phyloP scores from a whole-genome alignment of 805 yeast species.

The Lachancea sp. region DNA sequence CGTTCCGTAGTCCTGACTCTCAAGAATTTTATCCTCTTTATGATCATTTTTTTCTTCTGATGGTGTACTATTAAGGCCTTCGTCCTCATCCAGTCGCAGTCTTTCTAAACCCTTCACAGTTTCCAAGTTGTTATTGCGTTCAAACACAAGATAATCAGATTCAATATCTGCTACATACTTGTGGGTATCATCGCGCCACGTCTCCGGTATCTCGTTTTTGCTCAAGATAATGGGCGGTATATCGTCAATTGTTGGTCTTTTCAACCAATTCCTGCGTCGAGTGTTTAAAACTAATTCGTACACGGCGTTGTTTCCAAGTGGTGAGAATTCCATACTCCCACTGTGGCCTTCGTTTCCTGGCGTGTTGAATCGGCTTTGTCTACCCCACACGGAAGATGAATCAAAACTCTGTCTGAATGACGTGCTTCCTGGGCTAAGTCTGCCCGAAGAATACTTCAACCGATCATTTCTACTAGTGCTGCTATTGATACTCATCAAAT shows the following conservation, averaged over 20 bases:
- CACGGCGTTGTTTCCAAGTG: conserved; percentile 51
- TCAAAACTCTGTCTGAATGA: conserved; percentile 22
- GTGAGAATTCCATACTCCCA: conserved; percentile 32
- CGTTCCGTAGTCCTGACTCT: conserved; percentile 8
- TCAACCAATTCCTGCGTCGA: conserved; percentile 35
- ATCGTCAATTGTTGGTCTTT: conserved; percentile 70
- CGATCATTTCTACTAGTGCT: conserved; percentile 8
- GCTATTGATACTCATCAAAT: conserved; percentile 26
- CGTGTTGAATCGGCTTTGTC: conserved; percentile 15
- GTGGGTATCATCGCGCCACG: conserved; percentile 38
- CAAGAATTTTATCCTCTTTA: background rate
- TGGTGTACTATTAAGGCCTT: background rate
- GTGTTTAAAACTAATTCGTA: conserved; percentile 56
- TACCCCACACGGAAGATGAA: conserved; percentile 21
- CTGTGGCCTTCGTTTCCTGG: conserved; percentile 22
- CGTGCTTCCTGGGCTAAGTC: conserved; percentile 12
- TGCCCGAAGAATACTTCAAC: conserved; percentile 11
- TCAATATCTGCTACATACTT: conserved; percentile 40
- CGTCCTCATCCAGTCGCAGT: conserved; percentile 25
- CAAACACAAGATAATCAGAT: conserved; percentile 41
- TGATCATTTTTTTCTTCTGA: conserved; percentile 1
- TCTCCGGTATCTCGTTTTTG: conserved; percentile 38
- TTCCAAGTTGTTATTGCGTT: conserved; percentile 39
- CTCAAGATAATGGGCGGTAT: conserved; percentile 75
- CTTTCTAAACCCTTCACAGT: conserved; percentile 26